Conservation (phyloP, 75 land plant genomes). For the Azolla pinnata region DNA sequence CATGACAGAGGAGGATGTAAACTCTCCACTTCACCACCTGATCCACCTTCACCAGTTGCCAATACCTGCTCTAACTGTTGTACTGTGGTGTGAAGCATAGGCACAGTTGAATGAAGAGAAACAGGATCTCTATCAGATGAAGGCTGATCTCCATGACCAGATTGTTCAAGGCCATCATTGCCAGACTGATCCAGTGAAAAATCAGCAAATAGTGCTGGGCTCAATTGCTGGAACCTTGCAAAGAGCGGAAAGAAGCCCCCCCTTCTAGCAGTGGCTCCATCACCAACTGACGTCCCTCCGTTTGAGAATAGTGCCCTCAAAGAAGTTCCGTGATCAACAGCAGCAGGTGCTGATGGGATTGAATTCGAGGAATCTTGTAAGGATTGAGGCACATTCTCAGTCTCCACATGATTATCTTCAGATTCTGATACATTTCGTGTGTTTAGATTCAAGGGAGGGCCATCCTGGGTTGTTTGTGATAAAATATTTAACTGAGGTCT, state of each 20-base stretch:
- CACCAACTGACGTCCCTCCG: not conserved
- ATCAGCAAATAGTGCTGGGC: constrained; percentile 9
- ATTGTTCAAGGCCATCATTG: too few relatives aligned
- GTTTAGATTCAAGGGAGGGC: not conserved
- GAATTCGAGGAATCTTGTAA: constrained; percentile 1
- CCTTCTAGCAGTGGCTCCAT: not conserved
- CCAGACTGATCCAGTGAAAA: not conserved
- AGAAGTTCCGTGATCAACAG: too few relatives aligned
- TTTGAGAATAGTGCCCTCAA: too few relatives aligned
- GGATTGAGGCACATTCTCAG: not conserved
- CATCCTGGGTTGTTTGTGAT: constrained; percentile 3
- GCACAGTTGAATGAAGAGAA: not conserved
- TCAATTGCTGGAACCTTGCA: constrained; percentile 46
- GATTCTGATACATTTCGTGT: not conserved
- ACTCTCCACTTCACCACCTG: too few relatives aligned
- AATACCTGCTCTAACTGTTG: too few relatives aligned
- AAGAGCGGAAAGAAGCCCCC: constrained; percentile 54
- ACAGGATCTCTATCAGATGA: not conserved
- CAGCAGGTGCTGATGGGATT: too few relatives aligned
- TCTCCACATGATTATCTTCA: not conserved
- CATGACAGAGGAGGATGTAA: too few relatives aligned
- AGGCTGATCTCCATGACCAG: too few relatives aligned
- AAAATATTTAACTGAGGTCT: not conserved
- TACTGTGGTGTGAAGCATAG: not conserved
- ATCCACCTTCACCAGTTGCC: too few relatives aligned